Evolutionary conservation across 2,329 filamentous ascomycete genomes (phyloP).

Genomic region (Penicillium sp.): DNA sequence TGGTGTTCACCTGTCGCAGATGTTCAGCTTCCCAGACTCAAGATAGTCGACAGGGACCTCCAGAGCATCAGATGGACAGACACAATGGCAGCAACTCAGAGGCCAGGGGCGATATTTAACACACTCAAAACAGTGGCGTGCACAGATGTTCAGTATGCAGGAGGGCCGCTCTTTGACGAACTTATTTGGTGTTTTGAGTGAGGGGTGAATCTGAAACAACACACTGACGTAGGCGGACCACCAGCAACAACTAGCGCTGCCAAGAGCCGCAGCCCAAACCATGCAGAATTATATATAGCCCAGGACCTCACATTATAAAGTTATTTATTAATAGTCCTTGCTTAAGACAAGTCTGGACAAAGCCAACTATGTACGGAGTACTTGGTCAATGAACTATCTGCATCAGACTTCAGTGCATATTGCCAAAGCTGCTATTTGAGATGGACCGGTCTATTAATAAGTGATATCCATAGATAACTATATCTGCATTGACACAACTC

Average conservation of each 20-base stretch:
- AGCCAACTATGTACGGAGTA: too few relatives aligned
- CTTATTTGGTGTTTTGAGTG: constrained; percentile 10
- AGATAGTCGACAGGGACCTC: constrained; percentile 13
- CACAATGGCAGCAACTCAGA: neutral
- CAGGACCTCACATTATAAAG: too few relatives aligned
- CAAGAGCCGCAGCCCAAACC: too few relatives aligned
- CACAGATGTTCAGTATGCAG: neutral
- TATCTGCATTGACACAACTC: too few relatives aligned
- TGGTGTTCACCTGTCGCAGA: constrained; percentile 22
- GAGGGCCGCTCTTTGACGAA: neutral
- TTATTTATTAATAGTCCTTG: too few relatives aligned
- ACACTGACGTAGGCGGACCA: constrained; percentile 14
- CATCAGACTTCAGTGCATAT: too few relatives aligned
- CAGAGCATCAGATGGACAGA: constrained; percentile 9
- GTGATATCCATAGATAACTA: too few relatives aligned
- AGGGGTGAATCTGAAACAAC: constrained; percentile 15
- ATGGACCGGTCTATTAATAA: too few relatives aligned
- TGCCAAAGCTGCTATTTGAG: too few relatives aligned
- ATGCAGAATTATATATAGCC: neutral
- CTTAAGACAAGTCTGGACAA: too few relatives aligned
- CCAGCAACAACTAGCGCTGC: constrained; percentile 1
- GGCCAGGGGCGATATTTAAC: neutral
- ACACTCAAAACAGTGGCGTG: neutral
- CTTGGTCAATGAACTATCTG: too few relatives aligned
- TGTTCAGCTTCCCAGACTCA: constrained; percentile 25